These are phyloP conservation scores for Vaucheria bursata DNA, from an alignment of 352 stramenopile genomes.

Conservation along the genomic window DNA sequence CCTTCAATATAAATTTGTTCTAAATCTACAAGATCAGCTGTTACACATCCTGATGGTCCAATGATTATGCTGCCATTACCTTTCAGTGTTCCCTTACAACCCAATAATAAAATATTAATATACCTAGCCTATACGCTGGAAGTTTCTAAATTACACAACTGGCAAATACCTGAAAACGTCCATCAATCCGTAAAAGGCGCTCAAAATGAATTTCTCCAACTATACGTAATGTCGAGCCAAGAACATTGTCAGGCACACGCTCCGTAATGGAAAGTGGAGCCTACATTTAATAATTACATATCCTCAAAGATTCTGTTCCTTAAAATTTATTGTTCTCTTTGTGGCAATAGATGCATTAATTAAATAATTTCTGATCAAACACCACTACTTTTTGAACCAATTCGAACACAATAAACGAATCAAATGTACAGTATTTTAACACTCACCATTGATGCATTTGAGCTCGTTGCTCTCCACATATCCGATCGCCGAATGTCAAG, in stretches of 20 bases:
- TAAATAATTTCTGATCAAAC: no score
- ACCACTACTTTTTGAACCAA: no score
- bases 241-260: background rate
- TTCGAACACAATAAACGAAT: no score
- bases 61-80: background rate
- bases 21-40: background rate
- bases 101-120: background rate
- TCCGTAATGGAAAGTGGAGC: background rate
- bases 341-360: no score
- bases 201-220: background rate
- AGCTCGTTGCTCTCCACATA: no score
- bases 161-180: background rate
- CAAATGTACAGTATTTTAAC: no score
- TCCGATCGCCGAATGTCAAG: no score
- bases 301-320: no score
- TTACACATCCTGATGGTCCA: background rate
- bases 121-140: background rate
- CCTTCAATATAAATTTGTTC: slow-evolving; percentile 5
- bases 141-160: no score
- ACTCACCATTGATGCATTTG: no score
- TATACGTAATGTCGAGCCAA: background rate
- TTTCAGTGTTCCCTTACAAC: background rate
- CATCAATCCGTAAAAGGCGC: background rate
- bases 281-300: background rate
- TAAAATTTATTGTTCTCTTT: no score